A percentile compares a stretch with the other conserved stretches of the same genome.
Conservation (phyloP, 805 yeast species). For the Myxozyma kluyveri region DNA sequence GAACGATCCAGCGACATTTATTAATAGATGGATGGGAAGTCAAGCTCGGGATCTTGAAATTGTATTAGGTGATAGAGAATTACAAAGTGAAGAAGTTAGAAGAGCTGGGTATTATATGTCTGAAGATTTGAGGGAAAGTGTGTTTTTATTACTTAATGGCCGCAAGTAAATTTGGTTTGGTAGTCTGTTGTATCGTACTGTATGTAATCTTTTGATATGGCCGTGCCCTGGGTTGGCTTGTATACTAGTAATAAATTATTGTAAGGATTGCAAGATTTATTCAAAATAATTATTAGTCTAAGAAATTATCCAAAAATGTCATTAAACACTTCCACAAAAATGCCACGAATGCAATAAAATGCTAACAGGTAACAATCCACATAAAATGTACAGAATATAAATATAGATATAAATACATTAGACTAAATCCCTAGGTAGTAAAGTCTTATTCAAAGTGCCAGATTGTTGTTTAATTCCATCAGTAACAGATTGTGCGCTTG, state of each 20-base stretch:
- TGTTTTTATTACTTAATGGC: constrained; percentile 45
- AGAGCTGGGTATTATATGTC: constrained; percentile 78
- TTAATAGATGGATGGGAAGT: constrained; percentile 70
- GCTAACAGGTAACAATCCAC: too few species aligned
- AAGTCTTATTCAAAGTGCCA: neutral
- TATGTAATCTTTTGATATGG: neutral
- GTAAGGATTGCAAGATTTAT: too few species aligned
- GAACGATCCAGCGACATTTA: constrained; percentile 71
- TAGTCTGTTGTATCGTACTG: neutral
- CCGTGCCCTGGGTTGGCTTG: too few species aligned
- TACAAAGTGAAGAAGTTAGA: constrained; percentile 84
- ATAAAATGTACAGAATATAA: neutral
- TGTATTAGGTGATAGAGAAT: constrained; percentile 84
- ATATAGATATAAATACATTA: neutral
- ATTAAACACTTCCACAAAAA: too few species aligned
- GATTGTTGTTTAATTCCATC: constrained; percentile 13
- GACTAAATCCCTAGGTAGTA: neutral
- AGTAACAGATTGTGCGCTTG: constrained; percentile 16
- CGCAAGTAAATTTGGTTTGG: neutral
- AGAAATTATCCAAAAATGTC: too few species aligned
- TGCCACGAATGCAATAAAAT: too few species aligned
- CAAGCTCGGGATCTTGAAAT: constrained; percentile 84
- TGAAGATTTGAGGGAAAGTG: constrained; percentile 67
- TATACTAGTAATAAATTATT: neutral
- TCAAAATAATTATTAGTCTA: too few species aligned